Evolutionary conservation across 768 basidiomycete species (phyloP).

Genomic region (Gymnopilus dilepis): DNA sequence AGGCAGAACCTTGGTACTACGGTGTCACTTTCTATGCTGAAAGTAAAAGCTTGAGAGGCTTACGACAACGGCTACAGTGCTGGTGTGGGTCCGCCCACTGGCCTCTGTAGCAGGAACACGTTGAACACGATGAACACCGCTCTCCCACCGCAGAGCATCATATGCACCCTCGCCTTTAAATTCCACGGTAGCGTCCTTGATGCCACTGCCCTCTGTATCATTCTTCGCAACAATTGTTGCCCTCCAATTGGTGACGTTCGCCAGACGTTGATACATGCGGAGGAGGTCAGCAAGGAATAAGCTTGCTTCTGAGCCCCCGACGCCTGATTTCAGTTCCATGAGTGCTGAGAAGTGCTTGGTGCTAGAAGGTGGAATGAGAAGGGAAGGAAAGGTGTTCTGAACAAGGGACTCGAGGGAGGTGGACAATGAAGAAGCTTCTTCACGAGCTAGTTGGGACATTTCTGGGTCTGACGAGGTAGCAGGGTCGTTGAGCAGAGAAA

Average conservation of each 20-base stretch:
- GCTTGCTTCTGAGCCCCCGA: slow-evolving; percentile 88
- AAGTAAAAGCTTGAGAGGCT: slow-evolving; percentile 26
- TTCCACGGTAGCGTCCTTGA: slow-evolving; percentile 81
- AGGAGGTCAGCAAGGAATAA: slow-evolving; percentile 81
- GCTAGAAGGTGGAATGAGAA: slow-evolving; percentile 74
- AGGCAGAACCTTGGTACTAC: slow-evolving; percentile 73
- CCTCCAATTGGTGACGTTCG: slow-evolving; percentile 64
- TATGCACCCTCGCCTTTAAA: slow-evolving; percentile 80
- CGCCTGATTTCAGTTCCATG: slow-evolving; percentile 91
- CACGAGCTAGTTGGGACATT: slow-evolving; percentile 75
- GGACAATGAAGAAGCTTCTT: slow-evolving; percentile 62
- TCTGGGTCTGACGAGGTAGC: slow-evolving; percentile 55
- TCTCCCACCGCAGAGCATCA: slow-evolving; percentile 85
- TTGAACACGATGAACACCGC: slow-evolving; percentile 95
- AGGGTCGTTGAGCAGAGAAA: slow-evolving; percentile 62
- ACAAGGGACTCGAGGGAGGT: slow-evolving; percentile 38
- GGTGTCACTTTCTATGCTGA: background rate
- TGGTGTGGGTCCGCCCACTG: slow-evolving; percentile 89
- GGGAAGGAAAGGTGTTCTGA: slow-evolving; percentile 60
- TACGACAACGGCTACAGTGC: slow-evolving; percentile 87
- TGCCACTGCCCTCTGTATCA: slow-evolving; percentile 64
- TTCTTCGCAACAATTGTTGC: slow-evolving; percentile 62
- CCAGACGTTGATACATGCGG: slow-evolving; percentile 80
- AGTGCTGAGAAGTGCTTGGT: slow-evolving; percentile 76
- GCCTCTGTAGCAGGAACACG: slow-evolving; percentile 91